These are phyloP conservation scores for Vitis labrusca DNA, from an alignment of 164 flowering plant species.

Conservation along the genomic window DNA sequence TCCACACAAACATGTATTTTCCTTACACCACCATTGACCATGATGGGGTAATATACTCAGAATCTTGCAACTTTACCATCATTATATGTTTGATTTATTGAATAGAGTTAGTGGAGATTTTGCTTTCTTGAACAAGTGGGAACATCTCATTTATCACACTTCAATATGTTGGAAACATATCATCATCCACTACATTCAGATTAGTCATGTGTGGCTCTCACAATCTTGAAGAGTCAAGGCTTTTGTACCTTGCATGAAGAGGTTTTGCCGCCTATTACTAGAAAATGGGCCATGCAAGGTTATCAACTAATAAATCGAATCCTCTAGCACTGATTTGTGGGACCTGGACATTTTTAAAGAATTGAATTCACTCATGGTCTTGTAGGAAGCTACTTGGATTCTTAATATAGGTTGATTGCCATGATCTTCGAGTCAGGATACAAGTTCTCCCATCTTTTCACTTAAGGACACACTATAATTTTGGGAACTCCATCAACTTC, in stretches of 20 bases:
- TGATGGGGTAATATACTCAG: constrained; percentile 9
- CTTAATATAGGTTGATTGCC: background rate
- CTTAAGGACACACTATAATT: background rate
- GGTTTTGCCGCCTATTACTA: no score
- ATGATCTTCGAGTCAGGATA: constrained; percentile 1
- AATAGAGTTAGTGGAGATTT: background rate
- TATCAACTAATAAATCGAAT: no score
- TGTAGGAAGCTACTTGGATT: background rate
- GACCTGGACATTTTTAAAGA: no score
- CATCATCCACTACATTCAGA: constrained; percentile 25
- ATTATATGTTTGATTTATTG: background rate
- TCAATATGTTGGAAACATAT: constrained; percentile 16
- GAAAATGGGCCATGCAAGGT: no score
- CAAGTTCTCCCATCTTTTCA: background rate
- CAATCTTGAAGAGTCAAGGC: constrained; percentile 8
- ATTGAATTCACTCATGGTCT: background rate
- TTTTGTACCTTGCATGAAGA: background rate
- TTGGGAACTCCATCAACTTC: background rate
- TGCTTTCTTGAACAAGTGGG: constrained; percentile 10
- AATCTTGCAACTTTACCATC: constrained; percentile 11
- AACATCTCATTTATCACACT: constrained; percentile 14
- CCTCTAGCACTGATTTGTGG: no score
- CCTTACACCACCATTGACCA: background rate
- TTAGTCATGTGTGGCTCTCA: constrained; percentile 1
- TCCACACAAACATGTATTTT: background rate